Evolutionary conservation across 1,284 basidiomycete genomes (phyloP).

Genomic region (Puccinia triticina): DNA sequence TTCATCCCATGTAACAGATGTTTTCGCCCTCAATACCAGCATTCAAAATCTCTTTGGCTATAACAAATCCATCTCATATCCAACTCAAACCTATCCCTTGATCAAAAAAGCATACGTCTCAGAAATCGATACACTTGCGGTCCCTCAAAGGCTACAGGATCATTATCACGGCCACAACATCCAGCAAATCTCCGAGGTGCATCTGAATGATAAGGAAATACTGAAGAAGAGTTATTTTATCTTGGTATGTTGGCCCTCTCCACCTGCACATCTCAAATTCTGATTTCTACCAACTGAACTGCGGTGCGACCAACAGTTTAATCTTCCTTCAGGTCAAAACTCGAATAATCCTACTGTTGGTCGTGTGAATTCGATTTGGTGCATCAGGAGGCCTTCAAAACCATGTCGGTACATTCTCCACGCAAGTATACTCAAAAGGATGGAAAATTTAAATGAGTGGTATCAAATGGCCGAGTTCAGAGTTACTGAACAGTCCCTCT

Average conservation of each 20-base stretch:
- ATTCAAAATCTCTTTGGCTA: conserved; percentile 10
- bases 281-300: background rate
- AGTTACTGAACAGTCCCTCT: background rate
- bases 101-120: background rate
- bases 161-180: background rate
- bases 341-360: background rate
- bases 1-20: background rate
- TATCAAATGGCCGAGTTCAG: background rate
- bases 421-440: background rate
- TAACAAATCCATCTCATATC: background rate
- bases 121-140: background rate
- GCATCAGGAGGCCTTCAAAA: background rate
- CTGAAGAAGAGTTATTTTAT: conserved; percentile 2
- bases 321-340: background rate
- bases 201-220: conserved; percentile 7
- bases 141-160: background rate
- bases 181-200: background rate
- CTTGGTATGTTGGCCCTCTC: background rate
- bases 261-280: background rate
- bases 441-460: background rate
- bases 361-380: background rate
- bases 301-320: conserved; percentile 7
- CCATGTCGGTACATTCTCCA: too few relatives aligned
- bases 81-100: background rate
- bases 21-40: conserved; percentile 1